These are phyloP conservation scores for Flaveria sonorensis DNA, from an alignment of 129 eudicot species.

Conservation along the genomic window DNA sequence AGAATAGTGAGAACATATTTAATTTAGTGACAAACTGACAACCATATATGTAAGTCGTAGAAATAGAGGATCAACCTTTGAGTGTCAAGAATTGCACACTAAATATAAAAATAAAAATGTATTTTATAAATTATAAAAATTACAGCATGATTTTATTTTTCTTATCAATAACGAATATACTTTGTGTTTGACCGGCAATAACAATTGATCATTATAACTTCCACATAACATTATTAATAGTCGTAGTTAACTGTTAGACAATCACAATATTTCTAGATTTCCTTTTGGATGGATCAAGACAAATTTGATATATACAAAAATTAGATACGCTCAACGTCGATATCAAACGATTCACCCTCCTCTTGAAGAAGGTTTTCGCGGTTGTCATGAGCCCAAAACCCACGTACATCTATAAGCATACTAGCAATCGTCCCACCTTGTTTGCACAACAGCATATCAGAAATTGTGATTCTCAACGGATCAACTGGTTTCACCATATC, in stretches of 20 bases:
- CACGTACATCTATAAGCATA: constrained; percentile 94
- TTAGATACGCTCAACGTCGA: constrained; percentile 24
- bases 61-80: too few species aligned
- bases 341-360: constrained; percentile 64
- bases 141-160: too few species aligned
- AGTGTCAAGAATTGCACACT: too few species aligned
- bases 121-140: too few species aligned
- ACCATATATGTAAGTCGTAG: too few species aligned
- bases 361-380: constrained; percentile 94
- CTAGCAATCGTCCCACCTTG: constrained; percentile 92
- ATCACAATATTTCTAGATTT: neutral
- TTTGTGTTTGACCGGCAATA: too few species aligned
- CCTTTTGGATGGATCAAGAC: neutral
- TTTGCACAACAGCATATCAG: constrained; percentile 67
- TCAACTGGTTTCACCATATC: constrained; percentile 91
- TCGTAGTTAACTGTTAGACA: neutral
- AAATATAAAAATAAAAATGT: too few species aligned
- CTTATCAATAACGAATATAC: too few species aligned
- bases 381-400: constrained; percentile 95
- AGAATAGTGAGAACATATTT: too few species aligned
- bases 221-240: too few species aligned
- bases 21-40: too few species aligned
- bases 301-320: neutral
- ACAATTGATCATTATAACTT: too few species aligned
- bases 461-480: constrained; percentile 64